phyloP scores from a whole-genome alignment of 345 rosid genomes.

The Isatis tinctoria region DNA sequence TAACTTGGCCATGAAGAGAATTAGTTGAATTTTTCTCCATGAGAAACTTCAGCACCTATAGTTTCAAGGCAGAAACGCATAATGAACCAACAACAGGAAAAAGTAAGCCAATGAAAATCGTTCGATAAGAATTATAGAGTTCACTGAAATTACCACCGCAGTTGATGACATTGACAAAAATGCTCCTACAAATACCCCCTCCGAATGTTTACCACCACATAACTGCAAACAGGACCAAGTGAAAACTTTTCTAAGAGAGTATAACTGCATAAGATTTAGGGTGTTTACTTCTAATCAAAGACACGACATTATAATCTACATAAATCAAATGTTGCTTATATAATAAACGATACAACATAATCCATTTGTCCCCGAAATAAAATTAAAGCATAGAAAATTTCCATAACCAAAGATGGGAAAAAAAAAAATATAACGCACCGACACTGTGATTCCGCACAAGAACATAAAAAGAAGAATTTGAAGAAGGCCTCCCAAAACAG shows the following conservation, averaged over 20 bases:
- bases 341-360: not conserved
- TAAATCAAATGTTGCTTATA: not conserved
- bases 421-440: conserved; percentile 39
- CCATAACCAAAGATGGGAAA: not conserved
- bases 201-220: conserved; percentile 80
- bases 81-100: not conserved
- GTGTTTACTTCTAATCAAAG: not conserved
- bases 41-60: conserved; percentile 80
- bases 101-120: not conserved
- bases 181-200: conserved; percentile 89
- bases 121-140: not conserved
- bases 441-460: conserved; percentile 72
- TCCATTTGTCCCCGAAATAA: not conserved
- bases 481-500: conserved; percentile 82
- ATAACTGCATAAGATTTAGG: not conserved
- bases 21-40: conserved; percentile 75
- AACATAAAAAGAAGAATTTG: conserved; percentile 85
- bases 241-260: not conserved
- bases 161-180: conserved; percentile 95
- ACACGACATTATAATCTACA: not conserved
- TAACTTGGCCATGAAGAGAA: conserved; percentile 86
- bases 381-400: not conserved
- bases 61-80: not conserved
- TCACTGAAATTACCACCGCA: conserved; percentile 65
- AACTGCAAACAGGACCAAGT: conserved; percentile 52